Percentiles rank a stretch among this genome's conserved stretches.
These are phyloP conservation scores for Scedosporium aurantiacum DNA, from an alignment of 2,329 filamentous ascomycete genomes.

Conservation along the genomic window DNA sequence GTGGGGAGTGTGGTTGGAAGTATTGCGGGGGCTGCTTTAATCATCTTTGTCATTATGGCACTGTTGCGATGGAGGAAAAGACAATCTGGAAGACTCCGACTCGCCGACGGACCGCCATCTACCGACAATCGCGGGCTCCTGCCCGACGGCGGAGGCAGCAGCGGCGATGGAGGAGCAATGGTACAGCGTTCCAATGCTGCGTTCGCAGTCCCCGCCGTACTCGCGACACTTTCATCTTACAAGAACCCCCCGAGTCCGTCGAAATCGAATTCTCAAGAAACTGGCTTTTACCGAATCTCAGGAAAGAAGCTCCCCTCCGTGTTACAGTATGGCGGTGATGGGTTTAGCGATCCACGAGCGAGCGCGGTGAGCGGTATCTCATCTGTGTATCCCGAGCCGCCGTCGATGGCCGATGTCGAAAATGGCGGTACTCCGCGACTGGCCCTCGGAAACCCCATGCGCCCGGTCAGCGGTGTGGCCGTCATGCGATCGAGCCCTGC, in stretches of 20 bases:
- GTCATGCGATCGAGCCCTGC: conserved; percentile 55
- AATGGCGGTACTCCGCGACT: conserved; percentile 26
- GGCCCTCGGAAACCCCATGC: conserved; percentile 46
- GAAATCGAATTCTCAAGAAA: conserved; percentile 31
- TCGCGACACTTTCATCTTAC: conserved; percentile 34
- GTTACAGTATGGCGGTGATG: conserved; percentile 50
- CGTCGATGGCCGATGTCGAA: conserved; percentile 20
- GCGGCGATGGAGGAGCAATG: conserved; percentile 25
- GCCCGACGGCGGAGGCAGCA: conserved; percentile 15
- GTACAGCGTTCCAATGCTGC: conserved; percentile 29
- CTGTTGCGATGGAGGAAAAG: conserved; percentile 46
- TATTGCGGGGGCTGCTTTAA: conserved; percentile 45
- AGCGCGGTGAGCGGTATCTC: conserved; percentile 28
- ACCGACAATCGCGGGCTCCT: conserved; percentile 19
- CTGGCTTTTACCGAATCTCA: conserved; percentile 54
- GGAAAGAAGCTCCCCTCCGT: conserved; percentile 55
- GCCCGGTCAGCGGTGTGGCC: conserved; percentile 48
- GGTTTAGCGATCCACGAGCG: conserved; percentile 41
- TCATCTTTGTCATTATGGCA: conserved; percentile 42
- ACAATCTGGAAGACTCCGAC: conserved; percentile 29
- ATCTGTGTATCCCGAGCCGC: conserved; percentile 10
- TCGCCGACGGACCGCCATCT: conserved; percentile 26
- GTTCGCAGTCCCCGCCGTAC: conserved; percentile 33
- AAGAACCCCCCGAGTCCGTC: conserved; percentile 18
- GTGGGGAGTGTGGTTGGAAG: conserved; percentile 47